phyloP scores from a whole-genome alignment of 495 filamentous ascomycete genomes.

The Massariosphaeria phaeospora region DNA sequence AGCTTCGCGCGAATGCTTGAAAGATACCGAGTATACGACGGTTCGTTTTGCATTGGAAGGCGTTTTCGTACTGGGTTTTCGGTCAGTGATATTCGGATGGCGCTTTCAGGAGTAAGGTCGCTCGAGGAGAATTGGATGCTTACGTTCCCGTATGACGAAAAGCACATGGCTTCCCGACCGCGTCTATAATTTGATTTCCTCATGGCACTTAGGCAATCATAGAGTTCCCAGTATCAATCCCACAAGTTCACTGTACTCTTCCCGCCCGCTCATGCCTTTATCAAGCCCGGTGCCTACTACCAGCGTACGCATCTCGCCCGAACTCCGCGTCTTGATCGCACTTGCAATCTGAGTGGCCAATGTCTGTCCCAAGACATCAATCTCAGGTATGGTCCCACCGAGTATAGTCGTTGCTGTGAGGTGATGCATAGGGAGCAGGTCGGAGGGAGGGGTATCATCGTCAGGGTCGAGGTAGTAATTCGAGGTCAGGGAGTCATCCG shows the following conservation, averaged over 20 bases:
- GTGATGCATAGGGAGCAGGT: conserved; percentile 68
- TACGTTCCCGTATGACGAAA: too few species aligned
- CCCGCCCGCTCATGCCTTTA: conserved; percentile 45
- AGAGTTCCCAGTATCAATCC: conserved; percentile 71
- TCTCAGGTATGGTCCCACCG: conserved; percentile 71
- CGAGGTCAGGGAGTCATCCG: conserved; percentile 51
- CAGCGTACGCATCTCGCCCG: conserved; percentile 71
- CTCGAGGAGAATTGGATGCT: too few species aligned
- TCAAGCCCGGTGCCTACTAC: conserved; percentile 77
- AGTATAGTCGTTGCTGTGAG: conserved; percentile 84
- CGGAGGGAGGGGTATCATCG: conserved; percentile 42
- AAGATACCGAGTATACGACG: too few species aligned
- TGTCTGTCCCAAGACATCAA: conserved; percentile 80
- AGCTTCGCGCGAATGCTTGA: too few species aligned
- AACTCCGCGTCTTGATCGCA: conserved; percentile 63
- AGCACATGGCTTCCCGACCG: too few species aligned
- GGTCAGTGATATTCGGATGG: too few species aligned
- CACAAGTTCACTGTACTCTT: conserved; percentile 76
- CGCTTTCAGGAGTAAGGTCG: too few species aligned
- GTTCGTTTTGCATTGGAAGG: too few species aligned
- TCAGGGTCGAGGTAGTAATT: conserved; percentile 48
- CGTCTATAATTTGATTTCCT: too few species aligned
- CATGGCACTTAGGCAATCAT: too few species aligned
- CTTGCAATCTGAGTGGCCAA: conserved; percentile 84
- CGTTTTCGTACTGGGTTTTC: too few species aligned